Evolutionary conservation across 169 alveolate genomes (phyloP).

Genomic region (Amoebophrya sp.): DNA sequence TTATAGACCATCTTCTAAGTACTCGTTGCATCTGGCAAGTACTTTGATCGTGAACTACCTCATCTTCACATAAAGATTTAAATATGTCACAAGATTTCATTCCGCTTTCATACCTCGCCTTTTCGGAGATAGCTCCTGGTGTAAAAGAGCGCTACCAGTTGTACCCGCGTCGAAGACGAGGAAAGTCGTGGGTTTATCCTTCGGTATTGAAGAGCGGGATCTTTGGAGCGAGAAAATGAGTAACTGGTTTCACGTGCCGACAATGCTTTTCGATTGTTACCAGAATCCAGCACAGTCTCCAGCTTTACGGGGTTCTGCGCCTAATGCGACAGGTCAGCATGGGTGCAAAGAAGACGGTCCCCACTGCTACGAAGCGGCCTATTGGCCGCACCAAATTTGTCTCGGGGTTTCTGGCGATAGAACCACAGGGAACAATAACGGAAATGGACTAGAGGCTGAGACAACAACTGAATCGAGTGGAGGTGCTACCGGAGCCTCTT

Average conservation of each 20-base stretch:
- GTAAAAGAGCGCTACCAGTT: not conserved
- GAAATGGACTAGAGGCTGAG: no score
- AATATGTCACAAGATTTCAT: no score
- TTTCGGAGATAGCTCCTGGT: not conserved
- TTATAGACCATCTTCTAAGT: no score
- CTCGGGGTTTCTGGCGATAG: no score
- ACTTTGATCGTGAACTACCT: no score
- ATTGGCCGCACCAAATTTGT: not conserved
- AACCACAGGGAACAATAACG: no score
- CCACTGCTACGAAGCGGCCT: not conserved
- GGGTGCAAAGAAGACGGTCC: not conserved
- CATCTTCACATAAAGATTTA: no score
- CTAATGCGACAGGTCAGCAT: not conserved
- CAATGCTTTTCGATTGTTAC: not conserved
- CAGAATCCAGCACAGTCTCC: not conserved
- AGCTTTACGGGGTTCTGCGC: not conserved
- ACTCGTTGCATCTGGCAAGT: no score
- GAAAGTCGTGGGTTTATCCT: not conserved
- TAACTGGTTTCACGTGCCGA: not conserved
- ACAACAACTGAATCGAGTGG: no score
- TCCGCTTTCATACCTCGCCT: no score
- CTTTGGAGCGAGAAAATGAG: conserved; percentile 25
- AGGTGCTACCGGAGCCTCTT: no score
- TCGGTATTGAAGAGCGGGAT: conserved; percentile 7
- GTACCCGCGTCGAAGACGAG: not conserved